Base-by-base conservation (phyloP, 108 stramenopile species). In the Asterionellopsis glacialis region DNA sequence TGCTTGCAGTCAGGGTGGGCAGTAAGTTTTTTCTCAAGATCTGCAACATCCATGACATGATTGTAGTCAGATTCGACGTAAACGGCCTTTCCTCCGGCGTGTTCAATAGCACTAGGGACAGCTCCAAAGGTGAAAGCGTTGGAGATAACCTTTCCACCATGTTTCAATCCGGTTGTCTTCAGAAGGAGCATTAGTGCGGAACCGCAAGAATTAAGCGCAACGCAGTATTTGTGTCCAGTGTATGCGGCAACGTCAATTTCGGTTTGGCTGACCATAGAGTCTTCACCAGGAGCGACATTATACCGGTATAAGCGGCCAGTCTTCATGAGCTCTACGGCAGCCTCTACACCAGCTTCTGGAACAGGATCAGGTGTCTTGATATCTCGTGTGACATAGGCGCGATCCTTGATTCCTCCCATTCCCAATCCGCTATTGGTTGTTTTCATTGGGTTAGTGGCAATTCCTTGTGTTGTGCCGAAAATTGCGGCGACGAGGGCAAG, bases 101-200 rank as follows among this genome's bases (percentile, higher is more conserved):
- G 89, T 65, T 90, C 89, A 70, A 90, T 90, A 28, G 89, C 89
- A 57, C 61, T 64, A 24, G 89, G 89, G 10, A 90, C 89, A 27
- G 88, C 88, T 33, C 88, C 88, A 45, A 94, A 94, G 3, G 93
- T 94, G 63, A 94, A 94, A n/a, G 88, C 93, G 61, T 91, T 91
- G 57, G 67, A 76, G 55, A 94, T 68, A n/a, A 94, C 93, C 69
- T 91, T 84, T 70, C 84, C 86, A 10, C 93, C 93, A 9, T 69
- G 74, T 56, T 82, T 42, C 33, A 91, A 66, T 10, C 90, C 93
- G 33, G 81, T 84, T 47, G 82, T 83, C 68, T 85, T 86, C 47
- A 94, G 66, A 49, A 85, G 70, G 59, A 94, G 75, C 81, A 94
- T 86, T 48, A 94, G 73, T 11, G 93, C 93, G 26, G 84, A 86